These are phyloP conservation scores for Millerago galiae DNA, from an alignment of 805 yeast species.

Conservation along the genomic window DNA sequence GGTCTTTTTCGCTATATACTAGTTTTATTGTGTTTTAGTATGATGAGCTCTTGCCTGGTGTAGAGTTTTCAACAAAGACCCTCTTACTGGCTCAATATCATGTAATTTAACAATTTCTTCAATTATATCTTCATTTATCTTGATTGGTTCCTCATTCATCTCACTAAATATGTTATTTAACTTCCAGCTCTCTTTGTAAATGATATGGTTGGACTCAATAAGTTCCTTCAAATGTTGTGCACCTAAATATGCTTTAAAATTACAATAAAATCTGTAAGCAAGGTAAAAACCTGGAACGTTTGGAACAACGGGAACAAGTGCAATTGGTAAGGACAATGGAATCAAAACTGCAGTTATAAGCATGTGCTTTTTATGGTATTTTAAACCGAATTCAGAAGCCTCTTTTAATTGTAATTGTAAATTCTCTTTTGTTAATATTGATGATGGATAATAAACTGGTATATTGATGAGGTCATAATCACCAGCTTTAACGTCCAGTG, in stretches of 20 bases:
- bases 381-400: conserved; percentile 38
- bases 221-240: conserved; percentile 60
- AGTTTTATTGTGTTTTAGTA: neutral
- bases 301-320: conserved; percentile 79
- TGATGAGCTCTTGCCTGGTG: conserved; percentile 39
- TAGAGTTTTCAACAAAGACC: conserved; percentile 44
- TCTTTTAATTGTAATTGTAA: conserved; percentile 34
- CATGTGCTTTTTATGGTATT: conserved; percentile 52
- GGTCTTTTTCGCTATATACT: neutral
- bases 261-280: conserved; percentile 76
- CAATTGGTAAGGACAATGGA: conserved; percentile 77
- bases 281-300: conserved; percentile 89
- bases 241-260: conserved; percentile 72
- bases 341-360: conserved; percentile 48
- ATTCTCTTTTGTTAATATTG: conserved; percentile 24
- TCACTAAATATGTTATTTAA: conserved; percentile 25
- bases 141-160: conserved; percentile 15
- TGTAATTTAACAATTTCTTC: conserved; percentile 39
- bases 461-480: conserved; percentile 26
- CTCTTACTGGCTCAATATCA: conserved; percentile 37
- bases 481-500: conserved; percentile 11
- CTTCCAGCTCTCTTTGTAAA: conserved; percentile 25
- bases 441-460: conserved; percentile 47
- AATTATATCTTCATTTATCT: conserved; percentile 41
- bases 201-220: conserved; percentile 37